These are phyloP conservation scores for Coprinellus aureogranulatus DNA, from an alignment of 768 basidiomycete species.

Conservation along the genomic window DNA sequence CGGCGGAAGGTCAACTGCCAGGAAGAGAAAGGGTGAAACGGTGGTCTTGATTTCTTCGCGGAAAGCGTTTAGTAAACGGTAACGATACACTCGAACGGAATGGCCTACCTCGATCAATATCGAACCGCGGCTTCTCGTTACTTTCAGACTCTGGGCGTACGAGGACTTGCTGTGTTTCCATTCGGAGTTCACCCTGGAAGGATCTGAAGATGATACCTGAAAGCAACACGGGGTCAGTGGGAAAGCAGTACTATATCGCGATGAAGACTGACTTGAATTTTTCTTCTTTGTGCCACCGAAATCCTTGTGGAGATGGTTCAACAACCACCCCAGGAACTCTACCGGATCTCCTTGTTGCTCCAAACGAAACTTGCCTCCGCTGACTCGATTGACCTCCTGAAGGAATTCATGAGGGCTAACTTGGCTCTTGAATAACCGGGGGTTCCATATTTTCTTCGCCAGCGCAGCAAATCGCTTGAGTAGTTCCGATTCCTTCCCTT, in stretches of 20 bases:
- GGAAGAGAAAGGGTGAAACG: constrained; percentile 89
- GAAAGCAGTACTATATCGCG: constrained; percentile 12
- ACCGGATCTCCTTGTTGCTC: constrained; percentile 95
- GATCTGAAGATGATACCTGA: constrained; percentile 87
- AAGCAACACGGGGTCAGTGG: constrained; percentile 14
- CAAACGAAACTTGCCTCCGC: constrained; percentile 85
- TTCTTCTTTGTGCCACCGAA: constrained; percentile 91
- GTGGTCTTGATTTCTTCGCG: constrained; percentile 78
- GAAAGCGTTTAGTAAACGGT: not conserved
- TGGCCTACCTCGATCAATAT: constrained; percentile 81
- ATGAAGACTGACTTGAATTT: constrained; percentile 68
- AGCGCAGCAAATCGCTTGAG: constrained; percentile 83
- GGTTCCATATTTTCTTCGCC: constrained; percentile 95
- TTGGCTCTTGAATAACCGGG: constrained; percentile 93
- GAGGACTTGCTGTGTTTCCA: constrained; percentile 92
- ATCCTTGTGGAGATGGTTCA: constrained; percentile 91
- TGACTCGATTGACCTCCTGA: constrained; percentile 91
- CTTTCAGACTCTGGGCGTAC: constrained; percentile 74
- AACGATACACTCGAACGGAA: constrained; percentile 15
- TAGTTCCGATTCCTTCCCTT: constrained; percentile 79
- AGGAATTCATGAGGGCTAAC: constrained; percentile 98
- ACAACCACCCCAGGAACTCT: constrained; percentile 92
- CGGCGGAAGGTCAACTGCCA: constrained; percentile 93
- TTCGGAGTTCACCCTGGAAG: constrained; percentile 90
- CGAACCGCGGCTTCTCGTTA: constrained; percentile 84